A percentile compares a stretch with the other conserved stretches of the same genome.
These are phyloP conservation scores for Nicotiana knightiana DNA, from an alignment of 257 asterid genomes.

Conservation along the genomic window DNA sequence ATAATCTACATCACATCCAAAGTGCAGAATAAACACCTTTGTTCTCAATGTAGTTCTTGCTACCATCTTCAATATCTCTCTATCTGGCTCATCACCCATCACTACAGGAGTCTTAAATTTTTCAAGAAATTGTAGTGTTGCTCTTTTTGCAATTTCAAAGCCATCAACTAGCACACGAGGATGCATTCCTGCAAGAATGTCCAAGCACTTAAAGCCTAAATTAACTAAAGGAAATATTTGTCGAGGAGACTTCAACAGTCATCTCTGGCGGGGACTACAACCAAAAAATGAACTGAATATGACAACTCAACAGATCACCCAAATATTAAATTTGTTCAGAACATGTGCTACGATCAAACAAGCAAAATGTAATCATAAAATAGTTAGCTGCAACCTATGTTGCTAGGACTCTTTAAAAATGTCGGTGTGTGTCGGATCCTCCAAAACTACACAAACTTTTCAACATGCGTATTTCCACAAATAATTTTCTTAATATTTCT, in stretches of 20 bases:
- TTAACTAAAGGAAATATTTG: neutral
- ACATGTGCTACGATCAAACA: neutral
- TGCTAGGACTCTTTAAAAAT: no score
- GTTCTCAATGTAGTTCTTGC: slow-evolving; percentile 96
- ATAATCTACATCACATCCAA: neutral
- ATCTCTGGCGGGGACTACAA: neutral
- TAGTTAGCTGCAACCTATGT: neutral
- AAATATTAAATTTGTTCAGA: neutral
- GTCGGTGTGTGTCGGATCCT: no score
- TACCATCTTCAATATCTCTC: slow-evolving; percentile 92
- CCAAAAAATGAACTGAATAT: neutral
- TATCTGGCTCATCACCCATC: slow-evolving; percentile 92
- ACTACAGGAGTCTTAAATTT: slow-evolving; percentile 90
- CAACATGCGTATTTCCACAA: neutral
- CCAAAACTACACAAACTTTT: neutral
- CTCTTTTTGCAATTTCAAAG: slow-evolving; percentile 91
- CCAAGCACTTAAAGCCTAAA: slow-evolving; percentile 1
- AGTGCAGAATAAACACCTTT: slow-evolving; percentile 59
- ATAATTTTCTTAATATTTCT: neutral
- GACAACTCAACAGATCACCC: neutral
- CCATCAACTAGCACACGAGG: slow-evolving; percentile 99
- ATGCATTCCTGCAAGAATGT: slow-evolving; percentile 74
- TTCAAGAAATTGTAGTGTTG: slow-evolving; percentile 83
- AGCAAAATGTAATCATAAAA: neutral
- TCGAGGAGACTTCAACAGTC: neutral